Percentiles rank a stretch among this genome's conserved stretches.
Conservation (phyloP, 192 early-diverging fungal genomes). For the Geranomyces variabilis region DNA sequence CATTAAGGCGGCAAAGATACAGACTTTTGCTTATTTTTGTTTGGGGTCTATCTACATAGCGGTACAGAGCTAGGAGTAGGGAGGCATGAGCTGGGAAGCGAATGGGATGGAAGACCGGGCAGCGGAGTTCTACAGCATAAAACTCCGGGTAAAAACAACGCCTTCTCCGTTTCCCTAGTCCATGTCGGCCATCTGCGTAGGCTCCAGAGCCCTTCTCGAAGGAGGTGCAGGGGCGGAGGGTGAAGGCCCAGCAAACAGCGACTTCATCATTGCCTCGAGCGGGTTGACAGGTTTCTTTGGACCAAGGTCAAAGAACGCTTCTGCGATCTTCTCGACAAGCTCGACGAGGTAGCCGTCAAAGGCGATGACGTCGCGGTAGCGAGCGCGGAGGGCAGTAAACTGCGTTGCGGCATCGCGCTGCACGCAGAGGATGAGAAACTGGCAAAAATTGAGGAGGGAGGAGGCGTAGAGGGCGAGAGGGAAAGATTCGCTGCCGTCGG, state of each 20-base stretch:
- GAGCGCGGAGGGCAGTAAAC: constrained; percentile 35
- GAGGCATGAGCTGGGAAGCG: no score
- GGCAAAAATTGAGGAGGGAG: constrained; percentile 58
- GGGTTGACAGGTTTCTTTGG: constrained; percentile 42
- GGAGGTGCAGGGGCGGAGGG: background rate
- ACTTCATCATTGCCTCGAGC: constrained; percentile 51
- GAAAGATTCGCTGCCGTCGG: constrained; percentile 32
- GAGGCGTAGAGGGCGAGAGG: constrained; percentile 46
- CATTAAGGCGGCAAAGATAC: no score
- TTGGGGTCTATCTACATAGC: no score
- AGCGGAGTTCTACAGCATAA: no score
- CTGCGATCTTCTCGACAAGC: constrained; percentile 41
- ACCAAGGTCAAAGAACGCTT: constrained; percentile 40
- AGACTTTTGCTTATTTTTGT: no score
- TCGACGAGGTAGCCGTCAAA: constrained; percentile 39
- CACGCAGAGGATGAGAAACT: constrained; percentile 67
- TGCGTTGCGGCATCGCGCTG: constrained; percentile 63
- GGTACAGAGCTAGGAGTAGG: no score
- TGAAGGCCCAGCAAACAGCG: constrained; percentile 35
- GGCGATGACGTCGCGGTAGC: constrained; percentile 36
- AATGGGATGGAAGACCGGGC: no score
- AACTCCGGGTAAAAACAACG: no score
- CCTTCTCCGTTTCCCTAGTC: background rate
- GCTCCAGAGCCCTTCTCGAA: background rate
- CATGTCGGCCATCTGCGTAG: background rate